These are phyloP conservation scores for Eimeria falciformis DNA, from an alignment of 169 alveolate species.

Conservation along the genomic window DNA sequence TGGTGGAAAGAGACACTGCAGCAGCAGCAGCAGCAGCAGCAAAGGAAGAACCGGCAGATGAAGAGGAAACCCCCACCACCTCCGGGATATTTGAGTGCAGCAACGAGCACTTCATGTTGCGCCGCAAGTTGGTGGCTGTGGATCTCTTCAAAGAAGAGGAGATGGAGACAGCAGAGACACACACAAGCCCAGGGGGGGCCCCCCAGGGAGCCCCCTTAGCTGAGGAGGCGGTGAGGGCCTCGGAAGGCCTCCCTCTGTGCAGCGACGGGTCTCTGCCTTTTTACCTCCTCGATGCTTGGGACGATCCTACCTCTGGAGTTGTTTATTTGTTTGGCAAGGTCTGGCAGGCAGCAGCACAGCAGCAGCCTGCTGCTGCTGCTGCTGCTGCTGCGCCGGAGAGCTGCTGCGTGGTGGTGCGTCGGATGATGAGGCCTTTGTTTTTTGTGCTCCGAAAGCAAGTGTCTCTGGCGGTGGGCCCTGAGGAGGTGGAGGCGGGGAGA, in stretches of 20 bases:
- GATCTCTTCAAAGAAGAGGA: conserved; percentile 24
- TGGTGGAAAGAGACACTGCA: neutral
- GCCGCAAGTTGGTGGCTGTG: neutral
- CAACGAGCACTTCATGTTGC: neutral
- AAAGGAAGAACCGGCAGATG: neutral
- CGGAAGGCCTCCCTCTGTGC: conserved; percentile 44
- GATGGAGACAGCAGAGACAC: neutral
- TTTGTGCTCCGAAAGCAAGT: conserved; percentile 65
- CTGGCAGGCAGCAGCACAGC: conserved; percentile 40
- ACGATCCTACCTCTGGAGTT: conserved; percentile 57
- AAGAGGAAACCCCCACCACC: neutral
- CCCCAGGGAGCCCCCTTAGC: conserved; percentile 9
- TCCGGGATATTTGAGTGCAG: neutral
- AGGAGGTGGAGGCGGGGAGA: neutral
- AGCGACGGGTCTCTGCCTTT: conserved; percentile 63
- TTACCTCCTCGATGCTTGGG: conserved; percentile 76
- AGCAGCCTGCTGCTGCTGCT: neutral
- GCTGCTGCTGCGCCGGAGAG: conserved; percentile 33
- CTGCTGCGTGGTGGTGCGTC: conserved; percentile 77
- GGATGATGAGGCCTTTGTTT: conserved; percentile 73
- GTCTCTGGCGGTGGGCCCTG: conserved; percentile 6
- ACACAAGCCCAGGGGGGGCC: neutral
- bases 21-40: neutral
- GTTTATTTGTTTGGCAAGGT: conserved; percentile 77
- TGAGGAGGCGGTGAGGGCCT: conserved; percentile 18